Percentiles rank a stretch among this genome's conserved stretches.
Evolutionary conservation across 139 green algal genomes (phyloP).

Genomic region (Klebsormidium nitens): DNA sequence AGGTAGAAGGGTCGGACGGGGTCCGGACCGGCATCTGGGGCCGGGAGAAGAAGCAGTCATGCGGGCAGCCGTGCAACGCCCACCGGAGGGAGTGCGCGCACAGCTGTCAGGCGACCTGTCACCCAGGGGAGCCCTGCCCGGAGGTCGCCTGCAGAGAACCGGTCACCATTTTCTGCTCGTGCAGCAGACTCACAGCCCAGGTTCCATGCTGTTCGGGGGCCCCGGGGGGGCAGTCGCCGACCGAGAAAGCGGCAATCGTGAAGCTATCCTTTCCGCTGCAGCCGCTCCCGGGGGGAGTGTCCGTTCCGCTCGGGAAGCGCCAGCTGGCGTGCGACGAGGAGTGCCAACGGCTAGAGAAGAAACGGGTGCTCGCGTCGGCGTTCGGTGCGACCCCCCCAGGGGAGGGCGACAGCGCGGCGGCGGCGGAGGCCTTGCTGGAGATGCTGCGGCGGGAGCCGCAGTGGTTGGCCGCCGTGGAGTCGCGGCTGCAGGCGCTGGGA

Average conservation of each 20-base stretch:
- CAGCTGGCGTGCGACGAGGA: slow-evolving; percentile 37
- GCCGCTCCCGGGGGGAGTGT: too few species aligned
- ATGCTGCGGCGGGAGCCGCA: slow-evolving; percentile 4
- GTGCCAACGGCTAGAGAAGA: slow-evolving; percentile 24
- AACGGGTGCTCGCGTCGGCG: slow-evolving; percentile 20
- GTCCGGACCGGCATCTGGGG: too few species aligned
- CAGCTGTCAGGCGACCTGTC: slow-evolving; percentile 18
- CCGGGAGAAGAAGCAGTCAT: slow-evolving; percentile 1
- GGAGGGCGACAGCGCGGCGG: background rate
- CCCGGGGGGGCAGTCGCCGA: too few species aligned
- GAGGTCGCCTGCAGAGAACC: slow-evolving; percentile 10
- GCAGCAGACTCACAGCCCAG: slow-evolving; percentile 12
- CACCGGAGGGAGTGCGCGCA: slow-evolving; percentile 23
- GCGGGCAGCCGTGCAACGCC: slow-evolving; percentile 32
- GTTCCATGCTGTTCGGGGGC: slow-evolving; percentile 24
- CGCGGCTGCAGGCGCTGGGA: slow-evolving; percentile 10
- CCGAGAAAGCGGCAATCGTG: too few species aligned
- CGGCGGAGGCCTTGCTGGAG: slow-evolving; percentile 4
- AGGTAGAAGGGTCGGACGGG: background rate
- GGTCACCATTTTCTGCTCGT: slow-evolving; percentile 26
- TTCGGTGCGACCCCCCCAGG: slow-evolving; percentile 9
- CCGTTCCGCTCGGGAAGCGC: slow-evolving; percentile 22
- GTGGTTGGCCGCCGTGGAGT: slow-evolving; percentile 27
- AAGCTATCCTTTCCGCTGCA: too few species aligned
- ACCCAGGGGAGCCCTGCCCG: slow-evolving; percentile 18